Evolutionary conservation across 2,329 filamentous ascomycete genomes (phyloP), one percentile per base, ranked within the genome.

Genomic region (Fusarium sp.): DNA sequence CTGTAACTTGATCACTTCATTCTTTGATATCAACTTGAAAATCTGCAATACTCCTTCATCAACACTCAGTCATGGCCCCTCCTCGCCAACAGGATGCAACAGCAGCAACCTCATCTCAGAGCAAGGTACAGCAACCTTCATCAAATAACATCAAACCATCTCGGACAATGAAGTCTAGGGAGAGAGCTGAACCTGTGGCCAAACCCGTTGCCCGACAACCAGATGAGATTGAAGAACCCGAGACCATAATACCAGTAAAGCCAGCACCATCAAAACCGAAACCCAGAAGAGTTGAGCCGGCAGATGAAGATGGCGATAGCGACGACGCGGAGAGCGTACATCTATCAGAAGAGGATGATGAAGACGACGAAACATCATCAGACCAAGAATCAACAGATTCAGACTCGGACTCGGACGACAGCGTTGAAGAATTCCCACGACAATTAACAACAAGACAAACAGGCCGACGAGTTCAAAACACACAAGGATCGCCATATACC

Each of bases 311-410:
- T 3, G 41, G 46, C 13, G 41, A 61, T 10, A 21, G 36, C n/a
- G 56, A 56, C n/a, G 67, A 63, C 23, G 54, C 36, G 41, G 65
- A 69, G 36, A 69, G 55, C 14, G 47, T 68, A 3, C 57, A 68
- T 52, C 38, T 69, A 41, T 67, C 67, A 49, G 61, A 56, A 23
- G 53, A 65, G 8, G 50, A 51, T 2, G 36, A 53, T 14, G 57
- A 65, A 5, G 44, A 54, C 19, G 43, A 53, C 27, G 47, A 45
- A 14, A 37, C 64, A 9, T 53, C 32, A 13, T 65, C 63, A 17
- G 56, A 60, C 14, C 49, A 56, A 49, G 61, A 61, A n/a, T 55
- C 54, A 4, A 59, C 49, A 14, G 58, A 60, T 21, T 66, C 49
- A 6, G 62, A 55, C 17, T 49, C 46, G 17, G 63, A 49, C 41